A percentile compares a stretch with the other conserved stretches of the same genome.
These are phyloP conservation scores for Thielaviopsis punctulata DNA, from an alignment of 2,329 filamentous ascomycete species.

Conservation along the genomic window DNA sequence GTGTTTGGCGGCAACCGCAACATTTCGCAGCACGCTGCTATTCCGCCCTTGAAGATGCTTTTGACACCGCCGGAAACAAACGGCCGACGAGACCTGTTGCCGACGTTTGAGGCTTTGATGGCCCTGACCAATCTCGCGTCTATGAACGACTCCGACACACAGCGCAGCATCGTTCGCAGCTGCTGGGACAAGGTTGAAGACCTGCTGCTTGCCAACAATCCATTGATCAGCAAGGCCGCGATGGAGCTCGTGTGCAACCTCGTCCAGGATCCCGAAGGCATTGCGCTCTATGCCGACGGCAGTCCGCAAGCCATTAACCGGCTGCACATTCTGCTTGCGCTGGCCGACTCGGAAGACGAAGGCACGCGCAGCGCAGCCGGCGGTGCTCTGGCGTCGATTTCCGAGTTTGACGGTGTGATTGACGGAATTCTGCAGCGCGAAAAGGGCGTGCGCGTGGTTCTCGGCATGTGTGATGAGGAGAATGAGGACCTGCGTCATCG, in stretches of 20 bases:
- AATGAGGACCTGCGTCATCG: constrained; percentile 51
- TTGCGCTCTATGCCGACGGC: constrained; percentile 51
- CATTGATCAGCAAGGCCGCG: constrained; percentile 61
- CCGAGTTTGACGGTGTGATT: constrained; percentile 59
- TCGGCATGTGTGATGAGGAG: constrained; percentile 63
- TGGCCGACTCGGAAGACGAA: constrained; percentile 71
- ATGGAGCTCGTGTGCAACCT: constrained; percentile 88
- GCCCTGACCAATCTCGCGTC: constrained; percentile 90
- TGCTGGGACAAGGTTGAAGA: constrained; percentile 70
- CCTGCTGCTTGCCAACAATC: constrained; percentile 59
- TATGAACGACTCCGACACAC: constrained; percentile 47
- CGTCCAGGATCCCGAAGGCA: constrained; percentile 48
- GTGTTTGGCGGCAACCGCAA: constrained; percentile 68
- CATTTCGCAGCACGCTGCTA: constrained; percentile 58
- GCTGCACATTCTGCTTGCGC: constrained; percentile 68
- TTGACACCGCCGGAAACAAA: constrained; percentile 45
- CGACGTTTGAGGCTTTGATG: constrained; percentile 77
- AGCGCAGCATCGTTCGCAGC: constrained; percentile 51
- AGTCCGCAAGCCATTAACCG: constrained; percentile 52
- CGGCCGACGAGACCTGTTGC: constrained; percentile 60
- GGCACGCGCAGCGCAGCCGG: constrained; percentile 70
- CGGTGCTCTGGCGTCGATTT: constrained; percentile 72
- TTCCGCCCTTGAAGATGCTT: constrained; percentile 63
- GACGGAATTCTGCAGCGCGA: constrained; percentile 52
- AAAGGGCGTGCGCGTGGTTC: constrained; percentile 56